phyloP scores from a whole-genome alignment of 169 alveolate genomes.

The Plasmodium sp. region DNA sequence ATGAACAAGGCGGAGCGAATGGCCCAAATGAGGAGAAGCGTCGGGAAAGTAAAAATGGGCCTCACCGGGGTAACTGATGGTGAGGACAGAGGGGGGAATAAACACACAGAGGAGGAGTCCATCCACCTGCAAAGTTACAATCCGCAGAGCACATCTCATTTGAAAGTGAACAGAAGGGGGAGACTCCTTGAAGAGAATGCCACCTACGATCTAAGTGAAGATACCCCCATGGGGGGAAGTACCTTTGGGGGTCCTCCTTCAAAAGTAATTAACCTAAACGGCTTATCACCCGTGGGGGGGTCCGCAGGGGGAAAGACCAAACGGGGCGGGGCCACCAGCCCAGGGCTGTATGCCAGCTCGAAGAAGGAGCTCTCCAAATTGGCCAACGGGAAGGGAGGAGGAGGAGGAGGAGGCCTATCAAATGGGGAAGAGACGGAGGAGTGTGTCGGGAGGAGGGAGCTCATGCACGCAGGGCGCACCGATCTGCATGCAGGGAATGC shows the following conservation, averaged over 20 bases:
- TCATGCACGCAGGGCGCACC: neutral
- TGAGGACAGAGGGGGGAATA: neutral
- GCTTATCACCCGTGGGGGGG: neutral
- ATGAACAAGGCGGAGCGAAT: conserved; percentile 31
- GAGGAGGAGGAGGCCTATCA: neutral
- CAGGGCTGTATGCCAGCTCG: neutral
- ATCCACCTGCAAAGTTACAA: neutral
- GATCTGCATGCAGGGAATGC: neutral
- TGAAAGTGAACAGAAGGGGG: neutral
- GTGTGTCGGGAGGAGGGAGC: neutral
- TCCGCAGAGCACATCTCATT: neutral
- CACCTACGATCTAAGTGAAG: neutral
- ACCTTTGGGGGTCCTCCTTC: neutral
- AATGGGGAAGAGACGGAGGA: neutral
- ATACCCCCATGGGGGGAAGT: neutral
- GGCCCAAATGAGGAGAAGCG: conserved; percentile 2
- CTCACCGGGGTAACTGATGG: neutral
- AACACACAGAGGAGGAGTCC: neutral
- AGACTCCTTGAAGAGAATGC: neutral
- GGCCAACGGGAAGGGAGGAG: neutral
- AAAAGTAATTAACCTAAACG: neutral
- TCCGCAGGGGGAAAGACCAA: neutral
- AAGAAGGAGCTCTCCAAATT: neutral
- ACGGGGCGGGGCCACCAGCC: neutral
- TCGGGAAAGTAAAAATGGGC: conserved; percentile 17